phyloP scores from a whole-genome alignment of 2,329 filamentous ascomycete species.

The Scleromitrula shiraiana region DNA sequence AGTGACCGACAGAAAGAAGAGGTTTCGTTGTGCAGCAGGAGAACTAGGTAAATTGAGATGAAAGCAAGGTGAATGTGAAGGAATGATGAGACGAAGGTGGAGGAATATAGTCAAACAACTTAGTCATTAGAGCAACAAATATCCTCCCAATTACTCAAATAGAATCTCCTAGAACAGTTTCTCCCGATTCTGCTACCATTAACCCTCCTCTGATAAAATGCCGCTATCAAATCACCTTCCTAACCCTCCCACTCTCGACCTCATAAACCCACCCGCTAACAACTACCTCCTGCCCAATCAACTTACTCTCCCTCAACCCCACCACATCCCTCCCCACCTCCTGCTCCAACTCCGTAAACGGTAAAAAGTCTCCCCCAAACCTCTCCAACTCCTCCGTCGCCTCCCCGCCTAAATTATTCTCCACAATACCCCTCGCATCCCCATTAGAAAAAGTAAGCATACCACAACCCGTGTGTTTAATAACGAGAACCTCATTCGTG shows the following conservation, averaged over 20 bases:
- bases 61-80: no score
- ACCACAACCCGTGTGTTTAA: slow-evolving; percentile 53
- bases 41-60: no score
- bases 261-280: slow-evolving; percentile 73
- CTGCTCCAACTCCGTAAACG: slow-evolving; percentile 53
- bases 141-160: no score
- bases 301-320: slow-evolving; percentile 49
- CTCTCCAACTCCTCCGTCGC: slow-evolving; percentile 33
- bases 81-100: no score
- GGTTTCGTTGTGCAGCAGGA: no score
- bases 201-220: neutral
- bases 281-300: slow-evolving; percentile 50
- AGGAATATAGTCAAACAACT: no score
- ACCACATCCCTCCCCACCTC: slow-evolving; percentile 60
- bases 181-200: no score
- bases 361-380: slow-evolving; percentile 20
- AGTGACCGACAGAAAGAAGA: no score
- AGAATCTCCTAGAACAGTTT: no score
- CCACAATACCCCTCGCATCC: slow-evolving; percentile 46
- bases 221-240: slow-evolving; percentile 36
- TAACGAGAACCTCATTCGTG: slow-evolving; percentile 59
- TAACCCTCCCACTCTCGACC: slow-evolving; percentile 61
- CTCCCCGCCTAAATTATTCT: slow-evolving; percentile 44
- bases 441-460: slow-evolving; percentile 62
- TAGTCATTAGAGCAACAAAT: no score